These are phyloP conservation scores for Lyophyllum shimeji DNA, from an alignment of 768 basidiomycete species.

Conservation along the genomic window DNA sequence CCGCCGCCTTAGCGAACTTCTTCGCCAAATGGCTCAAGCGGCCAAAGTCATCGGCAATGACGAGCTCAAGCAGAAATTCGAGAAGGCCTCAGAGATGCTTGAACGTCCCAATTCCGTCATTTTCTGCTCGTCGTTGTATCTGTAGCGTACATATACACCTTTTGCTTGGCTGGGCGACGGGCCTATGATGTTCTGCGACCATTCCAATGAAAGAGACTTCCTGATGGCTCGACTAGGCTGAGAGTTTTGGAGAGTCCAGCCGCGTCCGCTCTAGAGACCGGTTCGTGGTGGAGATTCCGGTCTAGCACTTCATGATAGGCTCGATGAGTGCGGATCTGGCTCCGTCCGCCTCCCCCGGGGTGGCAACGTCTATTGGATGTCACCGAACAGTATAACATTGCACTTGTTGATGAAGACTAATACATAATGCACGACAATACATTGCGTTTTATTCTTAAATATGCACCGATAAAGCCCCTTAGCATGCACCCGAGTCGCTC, in stretches of 20 bases:
- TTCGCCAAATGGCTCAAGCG: conserved; percentile 94
- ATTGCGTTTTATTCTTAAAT: background rate
- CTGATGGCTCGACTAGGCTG: too few relatives aligned
- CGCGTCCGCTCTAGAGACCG: too few relatives aligned
- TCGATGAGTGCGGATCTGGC: too few relatives aligned
- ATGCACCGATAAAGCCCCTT: background rate
- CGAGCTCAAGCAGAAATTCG: conserved; percentile 93
- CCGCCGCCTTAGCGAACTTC: conserved; percentile 87
- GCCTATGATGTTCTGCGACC: background rate
- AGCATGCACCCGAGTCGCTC: conserved; percentile 50
- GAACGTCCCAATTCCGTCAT: conserved; percentile 94
- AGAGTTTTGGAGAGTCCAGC: too few relatives aligned
- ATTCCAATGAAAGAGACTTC: too few relatives aligned
- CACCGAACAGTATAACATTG: background rate
- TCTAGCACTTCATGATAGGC: too few relatives aligned
- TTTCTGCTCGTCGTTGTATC: conserved; percentile 84
- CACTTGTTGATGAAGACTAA: background rate
- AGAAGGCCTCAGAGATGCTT: conserved; percentile 88
- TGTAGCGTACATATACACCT: conserved; percentile 35
- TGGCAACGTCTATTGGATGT: background rate
- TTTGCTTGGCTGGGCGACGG: background rate
- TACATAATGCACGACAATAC: background rate
- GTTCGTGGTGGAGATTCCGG: too few relatives aligned
- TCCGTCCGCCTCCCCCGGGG: background rate
- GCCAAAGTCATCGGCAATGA: conserved; percentile 96